Conservation (phyloP, 129 eudicot genomes). For the Escallonia rubra region DNA sequence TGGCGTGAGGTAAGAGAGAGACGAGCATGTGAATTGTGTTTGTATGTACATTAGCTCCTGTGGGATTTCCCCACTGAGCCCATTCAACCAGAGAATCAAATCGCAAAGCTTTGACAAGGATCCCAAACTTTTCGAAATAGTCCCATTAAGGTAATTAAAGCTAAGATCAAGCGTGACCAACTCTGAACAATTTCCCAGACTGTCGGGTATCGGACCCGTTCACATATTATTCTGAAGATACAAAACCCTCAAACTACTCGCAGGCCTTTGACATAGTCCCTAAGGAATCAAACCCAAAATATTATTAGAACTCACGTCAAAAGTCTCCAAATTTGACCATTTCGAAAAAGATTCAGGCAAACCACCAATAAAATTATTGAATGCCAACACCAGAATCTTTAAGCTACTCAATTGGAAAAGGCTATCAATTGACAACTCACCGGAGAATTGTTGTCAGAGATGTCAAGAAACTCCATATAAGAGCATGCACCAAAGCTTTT, state of each 20-base stretch:
- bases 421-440: conserved; percentile 57
- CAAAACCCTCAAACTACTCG: conserved; percentile 47
- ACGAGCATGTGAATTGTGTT: too few species aligned
- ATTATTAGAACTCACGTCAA: conserved; percentile 67
- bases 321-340: conserved; percentile 41
- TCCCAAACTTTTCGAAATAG: conserved; percentile 64
- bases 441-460: conserved; percentile 58
- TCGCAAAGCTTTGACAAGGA: conserved; percentile 62
- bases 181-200: conserved; percentile 61
- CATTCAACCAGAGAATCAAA: conserved; percentile 78
- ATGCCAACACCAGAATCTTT: conserved; percentile 40
- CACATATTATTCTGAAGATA: conserved; percentile 74
- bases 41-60: conserved; percentile 58
- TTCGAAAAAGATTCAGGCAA: conserved; percentile 50
- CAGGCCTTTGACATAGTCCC: conserved; percentile 48
- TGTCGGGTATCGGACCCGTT: conserved; percentile 57
- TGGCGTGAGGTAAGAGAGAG: neutral
- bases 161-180: conserved; percentile 88
- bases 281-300: conserved; percentile 48
- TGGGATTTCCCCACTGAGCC: conserved; percentile 82
- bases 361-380: conserved; percentile 51
- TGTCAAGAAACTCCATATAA: conserved; percentile 39
- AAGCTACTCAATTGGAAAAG: conserved; percentile 43
- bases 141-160: conserved; percentile 70
- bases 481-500: conserved; percentile 47